Conservation (phyloP, 306 rosid genomes). For the Prunus salicina region DNA sequence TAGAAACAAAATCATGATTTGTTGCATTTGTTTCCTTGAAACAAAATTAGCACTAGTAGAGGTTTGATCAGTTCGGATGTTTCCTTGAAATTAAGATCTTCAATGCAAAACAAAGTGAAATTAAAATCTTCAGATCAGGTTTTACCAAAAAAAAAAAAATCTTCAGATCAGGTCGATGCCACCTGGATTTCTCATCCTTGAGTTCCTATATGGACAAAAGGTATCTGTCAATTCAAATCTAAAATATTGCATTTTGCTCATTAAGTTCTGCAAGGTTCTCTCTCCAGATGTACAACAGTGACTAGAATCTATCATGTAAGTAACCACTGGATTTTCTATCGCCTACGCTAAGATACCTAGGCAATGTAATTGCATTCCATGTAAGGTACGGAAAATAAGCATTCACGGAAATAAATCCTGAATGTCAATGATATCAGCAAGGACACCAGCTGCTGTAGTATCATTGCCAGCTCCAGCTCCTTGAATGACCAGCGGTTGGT, state of each 20-base stretch:
- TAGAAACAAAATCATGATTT: not conserved
- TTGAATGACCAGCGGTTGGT: constrained; percentile 86
- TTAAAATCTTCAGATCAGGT: no score
- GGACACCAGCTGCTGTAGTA: constrained; percentile 94
- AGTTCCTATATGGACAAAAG: no score
- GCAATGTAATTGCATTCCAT: not conserved
- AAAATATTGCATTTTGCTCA: no score
- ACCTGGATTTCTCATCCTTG: no score
- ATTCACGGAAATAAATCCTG: constrained; percentile 66
- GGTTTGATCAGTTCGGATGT: not conserved
- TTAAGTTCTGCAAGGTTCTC: not conserved
- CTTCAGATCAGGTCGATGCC: no score
- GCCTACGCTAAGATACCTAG: not conserved
- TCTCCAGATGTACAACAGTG: not conserved
- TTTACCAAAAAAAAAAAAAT: no score
- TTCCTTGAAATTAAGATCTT: not conserved
- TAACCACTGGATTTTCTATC: not conserved
- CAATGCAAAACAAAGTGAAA: no score
- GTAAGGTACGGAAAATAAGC: not conserved
- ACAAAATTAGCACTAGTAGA: not conserved
- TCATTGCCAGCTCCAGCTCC: constrained; percentile 99
- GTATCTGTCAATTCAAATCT: no score
- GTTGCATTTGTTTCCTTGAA: not conserved
- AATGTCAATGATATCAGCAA: constrained; percentile 86
- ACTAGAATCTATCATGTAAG: no score